Evolutionary conservation across 106 monocot species (phyloP).

Genomic region (Platanthera guangdongensis): DNA sequence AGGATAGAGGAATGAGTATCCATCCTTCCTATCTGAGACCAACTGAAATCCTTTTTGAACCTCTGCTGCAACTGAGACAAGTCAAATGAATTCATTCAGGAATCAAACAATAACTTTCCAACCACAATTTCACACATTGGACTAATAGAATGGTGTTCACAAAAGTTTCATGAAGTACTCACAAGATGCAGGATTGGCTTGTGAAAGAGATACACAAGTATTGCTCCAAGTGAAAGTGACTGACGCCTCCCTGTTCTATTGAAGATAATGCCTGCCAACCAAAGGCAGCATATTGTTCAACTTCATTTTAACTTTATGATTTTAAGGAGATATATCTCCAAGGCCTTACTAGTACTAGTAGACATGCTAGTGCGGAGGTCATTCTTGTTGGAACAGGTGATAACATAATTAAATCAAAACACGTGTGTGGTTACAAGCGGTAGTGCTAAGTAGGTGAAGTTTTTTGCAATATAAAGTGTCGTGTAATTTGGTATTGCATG

Average conservation of each 20-base stretch:
- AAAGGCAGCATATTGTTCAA: constrained; percentile 1
- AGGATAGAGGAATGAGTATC: constrained; percentile 82
- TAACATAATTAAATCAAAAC: not conserved
- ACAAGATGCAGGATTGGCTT: constrained; percentile 41
- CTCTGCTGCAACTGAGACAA: constrained; percentile 77
- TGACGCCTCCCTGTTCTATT: constrained; percentile 42
- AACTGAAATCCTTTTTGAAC: constrained; percentile 78
- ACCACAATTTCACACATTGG: not conserved
- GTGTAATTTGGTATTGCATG: no score
- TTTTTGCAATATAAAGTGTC: no score
- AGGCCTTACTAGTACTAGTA: not conserved
- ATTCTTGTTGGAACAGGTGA: not conserved
- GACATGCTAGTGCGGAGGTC: not conserved
- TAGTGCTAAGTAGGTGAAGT: not conserved
- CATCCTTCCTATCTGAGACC: constrained; percentile 73
- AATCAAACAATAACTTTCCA: not conserved
- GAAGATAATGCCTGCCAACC: constrained; percentile 14
- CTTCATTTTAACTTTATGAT: not conserved
- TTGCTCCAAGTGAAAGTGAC: constrained; percentile 27
- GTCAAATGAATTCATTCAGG: constrained; percentile 32
- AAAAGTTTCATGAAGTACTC: constrained; percentile 20
- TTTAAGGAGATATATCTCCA: not conserved
- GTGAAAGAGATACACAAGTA: constrained; percentile 22
- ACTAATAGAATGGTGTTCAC: not conserved
- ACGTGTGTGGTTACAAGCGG: not conserved